Evolutionary conservation across 441 rosid genomes (phyloP).

Genomic region (Breynia disticha): DNA sequence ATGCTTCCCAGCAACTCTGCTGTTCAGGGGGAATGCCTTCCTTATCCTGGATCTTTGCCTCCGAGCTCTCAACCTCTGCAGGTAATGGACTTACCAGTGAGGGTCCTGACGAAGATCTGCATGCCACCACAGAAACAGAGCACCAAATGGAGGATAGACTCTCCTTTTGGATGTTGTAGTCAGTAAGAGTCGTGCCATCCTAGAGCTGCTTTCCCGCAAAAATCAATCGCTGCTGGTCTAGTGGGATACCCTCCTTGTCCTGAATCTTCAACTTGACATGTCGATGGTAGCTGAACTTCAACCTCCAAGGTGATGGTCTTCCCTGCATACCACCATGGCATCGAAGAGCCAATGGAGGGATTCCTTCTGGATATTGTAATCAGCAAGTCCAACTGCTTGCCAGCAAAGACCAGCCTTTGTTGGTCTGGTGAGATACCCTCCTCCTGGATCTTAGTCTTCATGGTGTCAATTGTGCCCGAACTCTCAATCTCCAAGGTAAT

Average conservation of each 20-base stretch:
- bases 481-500: constrained; percentile 37
- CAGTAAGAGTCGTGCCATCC: constrained; percentile 39
- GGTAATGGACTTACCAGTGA: no score
- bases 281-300: no score
- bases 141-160: no score
- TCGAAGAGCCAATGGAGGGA: no score
- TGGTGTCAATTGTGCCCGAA: constrained; percentile 26
- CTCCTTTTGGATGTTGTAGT: constrained; percentile 39
- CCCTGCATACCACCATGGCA: no score
- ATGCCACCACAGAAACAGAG: no score
- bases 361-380: constrained; percentile 39
- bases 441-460: constrained; percentile 33
- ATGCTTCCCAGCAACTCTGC: no score
- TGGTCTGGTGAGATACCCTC: constrained; percentile 39
- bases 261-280: constrained; percentile 31
- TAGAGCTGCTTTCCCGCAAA: constrained; percentile 41
- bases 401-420: constrained; percentile 38
- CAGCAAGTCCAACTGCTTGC: constrained; percentile 38
- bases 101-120: no score
- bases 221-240: constrained; percentile 36
- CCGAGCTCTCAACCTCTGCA: no score
- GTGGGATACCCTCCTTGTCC: constrained; percentile 38
- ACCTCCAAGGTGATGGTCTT: no score
- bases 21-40: no score
- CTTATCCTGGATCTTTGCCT: no score